Base-by-base conservation (phyloP, 23 red algal species). In the Agarophyton chilense region DNA sequence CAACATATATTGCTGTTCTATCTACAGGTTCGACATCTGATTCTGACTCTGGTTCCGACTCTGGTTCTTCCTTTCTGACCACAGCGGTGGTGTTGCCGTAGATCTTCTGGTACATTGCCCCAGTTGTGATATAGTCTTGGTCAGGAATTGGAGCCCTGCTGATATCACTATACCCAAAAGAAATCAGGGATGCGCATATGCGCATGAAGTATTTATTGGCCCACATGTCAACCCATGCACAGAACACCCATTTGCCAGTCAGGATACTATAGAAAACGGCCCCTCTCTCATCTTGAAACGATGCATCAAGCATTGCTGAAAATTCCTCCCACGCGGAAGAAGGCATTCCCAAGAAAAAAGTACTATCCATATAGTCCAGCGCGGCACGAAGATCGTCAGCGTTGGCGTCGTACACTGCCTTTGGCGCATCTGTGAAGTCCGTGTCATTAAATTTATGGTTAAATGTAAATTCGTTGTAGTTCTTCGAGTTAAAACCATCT, bases 221-320 rank as follows among this genome's bases (percentile, higher is more conserved):
- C 17, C 9, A 47, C 10, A 35, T 7, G 13, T 74, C 68, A 74
- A 74, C 29, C 68, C 68, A 74, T 43, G 40, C 68, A 49, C 68
- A 74, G 14, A 74, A 74, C 41, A 47, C 36, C 68, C 68, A 74
- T 47, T 49, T 74, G 0, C 25, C 0, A 4, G 39, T 29, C 21
- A 17, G 6, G 36, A 74, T 1, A 25, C 41, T 74, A 18, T 74
- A 74, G 41, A 74, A 74, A 74, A 74, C 47, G 68, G 68, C 68
- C 1, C 68, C 68, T 25, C 24, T 11, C 47, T 74, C 68, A 2
- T 74, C 8, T 19, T 74, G 29, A 49, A 74, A 74, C 41, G 68
- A 18, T 6, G 45, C 4, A 39, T 28, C 8, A 19, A 74, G 68
- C 9, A 24, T 25, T 46, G 1, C 18, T n/a, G 38, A 3, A 43